phyloP scores from a whole-genome alignment of 179 eudicot species.

The Beta macrorhiza region DNA sequence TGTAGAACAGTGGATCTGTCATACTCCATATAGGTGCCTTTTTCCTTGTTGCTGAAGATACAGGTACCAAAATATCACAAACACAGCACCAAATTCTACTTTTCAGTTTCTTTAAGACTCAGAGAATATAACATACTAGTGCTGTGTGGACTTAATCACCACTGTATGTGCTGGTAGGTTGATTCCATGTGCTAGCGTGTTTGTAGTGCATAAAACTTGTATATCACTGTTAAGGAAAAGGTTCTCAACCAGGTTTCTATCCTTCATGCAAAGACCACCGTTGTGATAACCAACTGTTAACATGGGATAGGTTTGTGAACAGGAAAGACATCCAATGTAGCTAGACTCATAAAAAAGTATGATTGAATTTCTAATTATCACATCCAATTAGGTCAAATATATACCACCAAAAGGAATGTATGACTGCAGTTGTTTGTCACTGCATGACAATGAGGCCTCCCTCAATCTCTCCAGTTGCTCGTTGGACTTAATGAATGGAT shows the following conservation, averaged over 20 bases:
- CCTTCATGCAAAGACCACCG: slow-evolving; percentile 89
- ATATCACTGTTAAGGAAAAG: slow-evolving; percentile 89
- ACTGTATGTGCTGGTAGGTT: slow-evolving; percentile 98
- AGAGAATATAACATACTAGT: slow-evolving; percentile 57
- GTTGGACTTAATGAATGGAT: slow-evolving; percentile 81
- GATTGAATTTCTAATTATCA: background rate
- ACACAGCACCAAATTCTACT: slow-evolving; percentile 5
- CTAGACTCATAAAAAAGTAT: background rate
- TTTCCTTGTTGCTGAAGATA: slow-evolving; percentile 81
- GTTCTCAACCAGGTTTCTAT: slow-evolving; percentile 81
- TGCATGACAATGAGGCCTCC: slow-evolving; percentile 83
- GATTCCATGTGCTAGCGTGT: slow-evolving; percentile 98
- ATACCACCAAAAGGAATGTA: slow-evolving; percentile 78
- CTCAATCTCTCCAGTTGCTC: slow-evolving; percentile 90
- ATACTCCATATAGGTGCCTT: slow-evolving; percentile 82
- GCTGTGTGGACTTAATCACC: slow-evolving; percentile 91
- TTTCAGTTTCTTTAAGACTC: background rate
- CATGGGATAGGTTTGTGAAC: slow-evolving; percentile 20
- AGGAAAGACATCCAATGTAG: background rate
- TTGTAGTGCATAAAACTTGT: slow-evolving; percentile 88
- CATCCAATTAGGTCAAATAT: slow-evolving; percentile 20
- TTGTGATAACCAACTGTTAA: slow-evolving; percentile 89
- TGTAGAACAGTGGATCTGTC: slow-evolving; percentile 87
- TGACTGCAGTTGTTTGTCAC: slow-evolving; percentile 95
- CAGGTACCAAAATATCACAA: slow-evolving; percentile 26